Evolutionary conservation across 1,139 yeast species (phyloP), one percentile per base, ranked within the genome.

Genomic region (Yamadazyma oceani): DNA sequence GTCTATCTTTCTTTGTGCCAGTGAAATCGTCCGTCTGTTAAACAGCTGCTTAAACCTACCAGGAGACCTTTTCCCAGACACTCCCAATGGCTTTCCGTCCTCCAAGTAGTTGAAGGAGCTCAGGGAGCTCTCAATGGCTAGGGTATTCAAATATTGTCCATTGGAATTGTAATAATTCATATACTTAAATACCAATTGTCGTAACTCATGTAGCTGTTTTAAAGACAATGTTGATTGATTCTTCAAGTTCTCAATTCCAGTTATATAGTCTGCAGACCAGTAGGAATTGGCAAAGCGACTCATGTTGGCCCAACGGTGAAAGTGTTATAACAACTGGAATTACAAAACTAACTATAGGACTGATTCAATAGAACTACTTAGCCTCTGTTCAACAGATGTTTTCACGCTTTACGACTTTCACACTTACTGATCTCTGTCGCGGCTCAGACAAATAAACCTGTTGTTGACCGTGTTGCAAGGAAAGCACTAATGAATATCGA

Each of bases 261-360:
- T 50, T 27, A 51, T 53, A 44, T 64, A 68, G 53, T 72, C 78
- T 3, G 74, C 54, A 5, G 75, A 63, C 75, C 77, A 72, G 54
- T 64, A 71, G 27, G 49, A 5, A 28, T 43, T 40, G 10, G 44
- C 39, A 37, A 43, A 43, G n/a, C 37, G 16, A 21, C 30, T 64
- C 42, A 35, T 40, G 11, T n/a, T 19, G 13, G 13, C n/a, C 16
- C 13, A 7, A 12, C 14, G 16, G 5, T 26, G 14, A 12, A 26
- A 24, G 26, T n/a, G n/a, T n/a, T n/a, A n/a, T n/a, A n/a, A n/a
- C n/a, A n/a, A n/a, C n/a, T n/a, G n/a, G n/a, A n/a, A n/a, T n/a
- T n/a, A n/a, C n/a, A n/a, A n/a, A n/a, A n/a, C n/a, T n/a, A n/a
- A n/a, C n/a, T n/a, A n/a, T n/a, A n/a, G n/a, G n/a, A n/a, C n/a